Evolutionary conservation across 768 basidiomycete species (phyloP).

Genomic region (Hortiboletus campestris): DNA sequence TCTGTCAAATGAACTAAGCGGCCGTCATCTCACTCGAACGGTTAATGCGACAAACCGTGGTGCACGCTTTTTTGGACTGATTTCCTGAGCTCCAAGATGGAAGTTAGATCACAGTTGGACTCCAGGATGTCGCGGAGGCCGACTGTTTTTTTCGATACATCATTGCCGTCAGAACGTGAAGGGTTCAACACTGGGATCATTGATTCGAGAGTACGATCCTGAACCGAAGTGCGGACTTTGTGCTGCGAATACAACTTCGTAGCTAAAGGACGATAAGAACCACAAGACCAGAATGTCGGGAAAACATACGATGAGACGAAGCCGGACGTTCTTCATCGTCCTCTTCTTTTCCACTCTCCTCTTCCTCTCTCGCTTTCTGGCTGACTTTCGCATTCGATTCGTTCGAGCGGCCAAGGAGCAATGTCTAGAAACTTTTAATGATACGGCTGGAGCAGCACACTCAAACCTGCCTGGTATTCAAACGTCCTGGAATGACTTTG

Average conservation of each 20-base stretch:
- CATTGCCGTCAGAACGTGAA: conserved; percentile 37
- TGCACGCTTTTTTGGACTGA: conserved; percentile 61
- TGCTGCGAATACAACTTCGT: conserved; percentile 73
- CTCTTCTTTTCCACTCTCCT: conserved; percentile 34
- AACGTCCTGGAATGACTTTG: conserved; percentile 67
- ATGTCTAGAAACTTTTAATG: conserved; percentile 41
- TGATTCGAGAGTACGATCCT: conserved; percentile 90
- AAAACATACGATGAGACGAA: conserved; percentile 25
- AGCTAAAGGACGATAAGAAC: conserved; percentile 13
- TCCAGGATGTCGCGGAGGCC: conserved; percentile 60
- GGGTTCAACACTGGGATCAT: conserved; percentile 80
- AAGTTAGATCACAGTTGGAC: conserved; percentile 74
- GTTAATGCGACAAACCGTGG: conserved; percentile 48
- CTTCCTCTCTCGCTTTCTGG: conserved; percentile 40
- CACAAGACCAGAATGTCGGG: neutral
- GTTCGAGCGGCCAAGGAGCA: conserved; percentile 53
- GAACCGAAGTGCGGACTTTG: conserved; percentile 86
- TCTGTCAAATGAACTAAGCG: conserved; percentile 42
- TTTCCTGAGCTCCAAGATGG: conserved; percentile 65
- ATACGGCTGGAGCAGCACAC: neutral
- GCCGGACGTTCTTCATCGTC: conserved; percentile 30
- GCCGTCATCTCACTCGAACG: neutral
- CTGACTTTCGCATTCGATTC: conserved; percentile 24
- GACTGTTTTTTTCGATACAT: conserved; percentile 14
- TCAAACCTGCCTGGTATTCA: conserved; percentile 60